Evolutionary conservation across 2,329 filamentous ascomycete species (phyloP).

Genomic region (Hypomyces rosellus): DNA sequence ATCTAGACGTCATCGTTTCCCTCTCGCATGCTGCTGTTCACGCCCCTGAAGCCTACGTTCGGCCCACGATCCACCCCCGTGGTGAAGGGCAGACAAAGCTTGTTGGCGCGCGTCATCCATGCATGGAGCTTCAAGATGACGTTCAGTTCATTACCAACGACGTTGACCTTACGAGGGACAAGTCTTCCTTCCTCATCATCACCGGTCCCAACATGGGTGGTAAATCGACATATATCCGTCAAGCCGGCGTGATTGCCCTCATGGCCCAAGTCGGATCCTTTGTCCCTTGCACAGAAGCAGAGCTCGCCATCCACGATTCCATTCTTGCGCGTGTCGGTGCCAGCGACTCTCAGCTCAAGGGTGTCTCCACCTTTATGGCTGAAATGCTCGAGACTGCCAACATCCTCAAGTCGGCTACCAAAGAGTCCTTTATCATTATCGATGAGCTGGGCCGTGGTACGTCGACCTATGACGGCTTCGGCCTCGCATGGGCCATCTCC

Average conservation of each 20-base stretch:
- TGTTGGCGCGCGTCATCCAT: slow-evolving; percentile 91
- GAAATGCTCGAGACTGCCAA: slow-evolving; percentile 99
- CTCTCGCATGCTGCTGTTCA: slow-evolving; percentile 92
- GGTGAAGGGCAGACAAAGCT: slow-evolving; percentile 83
- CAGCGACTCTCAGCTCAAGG: slow-evolving; percentile 93
- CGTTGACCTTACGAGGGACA: slow-evolving; percentile 68
- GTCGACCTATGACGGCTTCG: slow-evolving; percentile 96
- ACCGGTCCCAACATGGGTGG: slow-evolving; percentile 99
- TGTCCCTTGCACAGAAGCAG: slow-evolving; percentile 83
- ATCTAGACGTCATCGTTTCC: slow-evolving; percentile 90
- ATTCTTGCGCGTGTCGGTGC: slow-evolving; percentile 94
- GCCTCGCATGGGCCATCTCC: slow-evolving; percentile 97
- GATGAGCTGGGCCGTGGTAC: slow-evolving; percentile 95
- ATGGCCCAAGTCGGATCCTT: slow-evolving; percentile 98
- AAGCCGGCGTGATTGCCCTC: slow-evolving; percentile 91
- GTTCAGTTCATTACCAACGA: slow-evolving; percentile 99
- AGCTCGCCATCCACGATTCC: slow-evolving; percentile 92
- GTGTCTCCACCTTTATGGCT: slow-evolving; percentile 98
- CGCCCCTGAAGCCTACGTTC: slow-evolving; percentile 84
- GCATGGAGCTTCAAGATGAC: slow-evolving; percentile 98
- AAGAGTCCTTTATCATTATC: slow-evolving; percentile 95
- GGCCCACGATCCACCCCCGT: slow-evolving; percentile 82
- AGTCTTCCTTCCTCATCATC: slow-evolving; percentile 90
- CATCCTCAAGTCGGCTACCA: slow-evolving; percentile 93
- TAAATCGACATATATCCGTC: slow-evolving; percentile 96